phyloP scores from a whole-genome alignment of 208 protist species.

The Wallacemonas sp. region DNA sequence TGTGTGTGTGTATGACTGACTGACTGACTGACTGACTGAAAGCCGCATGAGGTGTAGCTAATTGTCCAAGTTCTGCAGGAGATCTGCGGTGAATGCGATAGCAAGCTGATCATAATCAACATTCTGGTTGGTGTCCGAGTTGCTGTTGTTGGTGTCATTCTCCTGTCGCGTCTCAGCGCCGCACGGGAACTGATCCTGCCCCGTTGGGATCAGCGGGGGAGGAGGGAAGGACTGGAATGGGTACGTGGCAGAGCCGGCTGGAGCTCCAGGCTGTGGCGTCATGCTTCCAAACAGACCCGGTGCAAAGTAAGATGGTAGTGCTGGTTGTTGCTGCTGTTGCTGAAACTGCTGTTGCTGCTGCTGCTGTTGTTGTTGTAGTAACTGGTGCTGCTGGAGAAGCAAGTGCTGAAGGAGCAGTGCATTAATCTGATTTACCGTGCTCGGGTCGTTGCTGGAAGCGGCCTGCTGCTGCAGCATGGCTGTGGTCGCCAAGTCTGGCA shows the following conservation, averaged over 20 bases:
- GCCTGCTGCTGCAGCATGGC: constrained; percentile 10
- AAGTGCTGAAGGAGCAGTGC: constrained; percentile 7
- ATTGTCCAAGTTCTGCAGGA: constrained; percentile 38
- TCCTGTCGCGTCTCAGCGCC: constrained; percentile 16
- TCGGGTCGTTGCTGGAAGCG: background rate
- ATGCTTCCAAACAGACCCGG: background rate
- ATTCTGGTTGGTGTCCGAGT: constrained; percentile 17
- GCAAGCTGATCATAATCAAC: constrained; percentile 35
- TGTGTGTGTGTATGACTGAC: too few relatives aligned
- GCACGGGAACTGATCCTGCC: constrained; percentile 17
- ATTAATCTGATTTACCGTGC: constrained; percentile 9
- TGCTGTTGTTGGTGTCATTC: constrained; percentile 14
- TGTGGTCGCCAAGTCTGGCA: constrained; percentile 4
- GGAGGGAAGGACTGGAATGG: background rate
- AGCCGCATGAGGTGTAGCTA: constrained; percentile 11
- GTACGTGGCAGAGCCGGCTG: background rate
- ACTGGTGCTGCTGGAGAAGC: constrained; percentile 9
- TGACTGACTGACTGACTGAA: too few relatives aligned
- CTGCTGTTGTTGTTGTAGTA: constrained; percentile 12
- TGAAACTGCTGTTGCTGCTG: constrained; percentile 7
- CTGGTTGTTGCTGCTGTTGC: constrained; percentile 8
- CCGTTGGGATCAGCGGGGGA: background rate
- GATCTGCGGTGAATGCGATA: constrained; percentile 31
- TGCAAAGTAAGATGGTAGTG: background rate
- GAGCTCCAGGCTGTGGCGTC: too few relatives aligned